phyloP scores from a whole-genome alignment of 768 basidiomycete species.

The Lyophyllum atratum region DNA sequence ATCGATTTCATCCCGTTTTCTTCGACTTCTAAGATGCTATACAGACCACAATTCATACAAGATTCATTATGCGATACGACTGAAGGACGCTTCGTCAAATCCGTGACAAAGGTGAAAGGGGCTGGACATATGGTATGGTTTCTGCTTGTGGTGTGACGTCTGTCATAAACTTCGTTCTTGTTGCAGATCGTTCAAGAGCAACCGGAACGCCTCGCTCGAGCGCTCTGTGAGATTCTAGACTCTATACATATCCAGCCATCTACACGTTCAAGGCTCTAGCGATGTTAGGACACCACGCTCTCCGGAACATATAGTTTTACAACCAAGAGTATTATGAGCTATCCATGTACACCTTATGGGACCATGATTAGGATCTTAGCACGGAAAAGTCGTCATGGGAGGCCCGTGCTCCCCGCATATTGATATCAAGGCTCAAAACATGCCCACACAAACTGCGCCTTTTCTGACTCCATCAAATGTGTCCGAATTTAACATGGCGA shows the following conservation, averaged over 20 bases:
- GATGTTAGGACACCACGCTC: background rate
- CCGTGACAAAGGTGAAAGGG: slow-evolving; percentile 42
- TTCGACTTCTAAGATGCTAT: background rate
- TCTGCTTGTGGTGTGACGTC: background rate
- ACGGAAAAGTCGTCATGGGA: too few relatives aligned
- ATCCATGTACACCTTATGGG: background rate
- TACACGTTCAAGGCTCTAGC: slow-evolving; percentile 21
- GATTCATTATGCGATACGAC: slow-evolving; percentile 41
- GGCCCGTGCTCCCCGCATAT: too few relatives aligned
- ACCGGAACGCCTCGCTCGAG: slow-evolving; percentile 38
- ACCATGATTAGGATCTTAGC: too few relatives aligned
- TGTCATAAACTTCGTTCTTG: background rate
- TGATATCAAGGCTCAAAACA: too few relatives aligned
- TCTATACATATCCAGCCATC: slow-evolving; percentile 16
- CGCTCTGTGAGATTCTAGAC: slow-evolving; percentile 35
- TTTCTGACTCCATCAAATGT: too few relatives aligned
- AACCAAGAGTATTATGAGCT: background rate
- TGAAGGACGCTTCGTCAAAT: slow-evolving; percentile 41
- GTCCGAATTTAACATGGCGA: background rate
- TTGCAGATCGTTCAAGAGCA: slow-evolving; percentile 46
- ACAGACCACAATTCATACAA: slow-evolving; percentile 45
- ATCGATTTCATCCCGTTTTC: background rate
- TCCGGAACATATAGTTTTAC: too few relatives aligned
- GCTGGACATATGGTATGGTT: slow-evolving; percentile 49
- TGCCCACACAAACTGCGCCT: background rate